Evolutionary conservation across 495 filamentous ascomycete genomes (phyloP), one percentile per base, ranked within the genome.

Genomic region (Barbatosphaeria neglecta): DNA sequence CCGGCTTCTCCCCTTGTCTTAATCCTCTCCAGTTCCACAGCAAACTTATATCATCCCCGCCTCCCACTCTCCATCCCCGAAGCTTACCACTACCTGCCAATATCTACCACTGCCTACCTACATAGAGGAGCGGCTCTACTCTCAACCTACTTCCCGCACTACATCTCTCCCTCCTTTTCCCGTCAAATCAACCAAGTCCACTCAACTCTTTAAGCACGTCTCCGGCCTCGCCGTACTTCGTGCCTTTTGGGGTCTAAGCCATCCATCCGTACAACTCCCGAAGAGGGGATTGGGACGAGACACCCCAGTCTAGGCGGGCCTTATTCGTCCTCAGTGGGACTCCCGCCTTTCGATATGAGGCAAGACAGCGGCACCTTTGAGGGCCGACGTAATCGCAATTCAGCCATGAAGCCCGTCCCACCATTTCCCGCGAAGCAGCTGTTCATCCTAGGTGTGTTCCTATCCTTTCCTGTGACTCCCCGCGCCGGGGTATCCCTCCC

Each of bases 401-500:
- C 47, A 41, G 33, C 50, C 4, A 39, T 41, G 6, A 55, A 45
- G 33, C 23, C 51, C 15, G 28, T 62, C 24, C 67, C 68, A 41
- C 70, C 72, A 8, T 76, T 72, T 47, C 74, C 74, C 10, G 60
- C 35, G 43, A 74, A 72, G 49, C 84, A 89, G 63, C 65, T 89
- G 51, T 77, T 86, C 51, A 76, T 89, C 37, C 65, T 89, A 50
- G 84, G 84, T 89, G 63, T 60, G 75, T 62, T 33, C 41, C 24
- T 42, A 23, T 49, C 16, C 19, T 20, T 19, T n/a, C n/a, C n/a
- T n/a, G 8, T 19, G 35, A 13, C 4, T 37, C 11, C 17, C 11
- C 35, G 35, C 4, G 35, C 17, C 22, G 50, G 4, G 9, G 4
- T 25, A 25, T 25, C 24, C 4, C 24, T 25, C 9, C 24, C 24